Base-by-base conservation (phyloP, 1,284 basidiomycete genomes). In the Phlebopus sp. region DNA sequence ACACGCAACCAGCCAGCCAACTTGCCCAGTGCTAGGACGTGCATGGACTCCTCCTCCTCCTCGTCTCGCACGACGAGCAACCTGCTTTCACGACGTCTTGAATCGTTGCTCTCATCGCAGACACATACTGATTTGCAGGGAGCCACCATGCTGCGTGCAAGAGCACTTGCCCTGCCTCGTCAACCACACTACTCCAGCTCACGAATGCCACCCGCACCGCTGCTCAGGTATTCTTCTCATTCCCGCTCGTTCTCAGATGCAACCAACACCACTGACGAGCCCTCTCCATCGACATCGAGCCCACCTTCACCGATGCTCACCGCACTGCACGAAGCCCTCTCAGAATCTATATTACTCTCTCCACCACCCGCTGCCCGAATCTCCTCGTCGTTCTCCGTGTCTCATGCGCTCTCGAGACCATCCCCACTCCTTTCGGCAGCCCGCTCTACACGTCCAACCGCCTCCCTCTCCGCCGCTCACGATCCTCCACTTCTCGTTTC, bases 391-490 rank as follows among this genome's bases (percentile, higher is more conserved):
- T 70, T 71, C 45, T 66, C 59, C 36, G 55, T 67, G 36, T 54
- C 69, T 2, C 66, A 55, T 15, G 42, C 56, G 13, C 59, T 72
- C 35, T 62, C 71, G 2, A 72, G 73, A 37, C 75, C 77, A 1
- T 82, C 84, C 4, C 75, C 78, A 35, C 77, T 83, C 52, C 69
- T 88, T 52, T 78, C 80, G 54, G 74, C 66, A 55, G 74, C 83
- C 7, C 77, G 82, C 41, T 73, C 78, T 1, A 81, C 84, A 0
- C 73, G 86, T 34, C 85, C 87, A 15, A 84, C 79, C 14, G 70
- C 84, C 2, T 81, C 81, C 2, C 64, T 87, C 7, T 71, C 75
- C 1, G 53, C 67, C 17, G 56, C 63, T 1, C 57, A 56, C 18
- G 38, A 44, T 37, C 51, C 49, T 18, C 42, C 30, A n/a, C 34